These are phyloP conservation scores for Scheffersomyces illinoinensis DNA, from an alignment of 1,139 yeast genomes.

Conservation along the genomic window DNA sequence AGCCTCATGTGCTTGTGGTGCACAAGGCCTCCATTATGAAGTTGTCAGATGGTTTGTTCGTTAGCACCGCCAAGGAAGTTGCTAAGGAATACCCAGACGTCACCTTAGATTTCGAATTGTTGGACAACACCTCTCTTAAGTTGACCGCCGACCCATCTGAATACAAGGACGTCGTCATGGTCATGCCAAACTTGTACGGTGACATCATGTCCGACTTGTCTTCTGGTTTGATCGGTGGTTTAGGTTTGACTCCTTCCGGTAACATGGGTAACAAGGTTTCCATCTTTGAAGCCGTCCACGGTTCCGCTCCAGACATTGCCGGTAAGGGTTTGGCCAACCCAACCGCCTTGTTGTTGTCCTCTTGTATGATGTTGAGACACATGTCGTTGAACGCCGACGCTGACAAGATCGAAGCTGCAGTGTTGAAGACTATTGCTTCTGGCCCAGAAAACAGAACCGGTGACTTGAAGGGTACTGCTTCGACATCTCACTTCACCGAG, in stretches of 20 bases:
- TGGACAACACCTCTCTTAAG: conserved; percentile 92
- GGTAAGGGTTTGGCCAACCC: conserved; percentile 99
- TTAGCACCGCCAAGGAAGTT: conserved; percentile 85
- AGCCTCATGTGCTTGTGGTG: conserved; percentile 89
- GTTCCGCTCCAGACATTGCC: conserved; percentile 98
- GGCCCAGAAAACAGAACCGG: conserved; percentile 93
- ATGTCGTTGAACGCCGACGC: conserved; percentile 86
- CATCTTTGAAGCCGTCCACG: conserved; percentile 98
- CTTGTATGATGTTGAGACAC: conserved; percentile 99
- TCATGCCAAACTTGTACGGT: conserved; percentile 99
- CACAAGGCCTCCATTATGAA: conserved; percentile 99
- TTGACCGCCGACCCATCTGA: conserved; percentile 87
- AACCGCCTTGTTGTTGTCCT: conserved; percentile 91
- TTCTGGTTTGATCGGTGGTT: conserved; percentile 96
- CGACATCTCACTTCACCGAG: conserved; percentile 86
- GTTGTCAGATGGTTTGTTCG: conserved; percentile 95
- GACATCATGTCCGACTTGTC: conserved; percentile 97
- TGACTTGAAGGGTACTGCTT: conserved; percentile 91
- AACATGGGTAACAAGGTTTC: conserved; percentile 98
- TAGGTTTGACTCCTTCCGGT: conserved; percentile 98
- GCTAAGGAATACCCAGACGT: conserved; percentile 92
- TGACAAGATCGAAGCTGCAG: conserved; percentile 83
- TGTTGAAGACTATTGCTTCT: conserved; percentile 88
- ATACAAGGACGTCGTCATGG: conserved; percentile 84
- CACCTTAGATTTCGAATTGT: conserved; percentile 77